Conservation (phyloP, 2,329 filamentous ascomycete species). For the Meredithiella fracta region DNA sequence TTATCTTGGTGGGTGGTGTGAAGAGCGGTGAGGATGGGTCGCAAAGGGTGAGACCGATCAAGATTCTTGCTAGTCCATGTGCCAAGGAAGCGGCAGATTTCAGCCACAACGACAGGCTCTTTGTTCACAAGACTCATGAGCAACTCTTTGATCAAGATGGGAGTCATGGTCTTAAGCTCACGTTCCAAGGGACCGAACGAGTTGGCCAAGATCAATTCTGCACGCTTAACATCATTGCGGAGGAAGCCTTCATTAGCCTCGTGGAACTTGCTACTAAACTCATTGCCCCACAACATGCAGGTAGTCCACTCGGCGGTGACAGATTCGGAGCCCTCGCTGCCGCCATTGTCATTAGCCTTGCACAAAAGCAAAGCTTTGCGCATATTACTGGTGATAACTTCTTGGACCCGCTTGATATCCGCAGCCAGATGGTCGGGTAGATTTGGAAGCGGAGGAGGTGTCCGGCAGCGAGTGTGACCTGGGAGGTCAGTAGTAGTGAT, state of each 20-base stretch:
- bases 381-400: slow-evolving; percentile 28
- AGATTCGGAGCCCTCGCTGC: slow-evolving; percentile 17
- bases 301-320: slow-evolving; percentile 26
- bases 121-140: slow-evolving; percentile 29
- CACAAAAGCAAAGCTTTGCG: slow-evolving; percentile 29
- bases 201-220: slow-evolving; percentile 25
- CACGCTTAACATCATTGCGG: slow-evolving; percentile 25
- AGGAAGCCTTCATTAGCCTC: slow-evolving; percentile 30
- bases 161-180: slow-evolving; percentile 28
- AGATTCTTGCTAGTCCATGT: slow-evolving; percentile 29
- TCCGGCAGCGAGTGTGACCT: slow-evolving; percentile 28
- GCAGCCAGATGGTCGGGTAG: slow-evolving; percentile 26
- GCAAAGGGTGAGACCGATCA: slow-evolving; percentile 27
- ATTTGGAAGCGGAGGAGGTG: slow-evolving; percentile 28
- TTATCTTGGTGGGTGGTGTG: slow-evolving; percentile 32
- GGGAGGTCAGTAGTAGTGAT: slow-evolving; percentile 27
- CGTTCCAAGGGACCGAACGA: slow-evolving; percentile 28
- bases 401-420: slow-evolving; percentile 28
- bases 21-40: slow-evolving; percentile 27
- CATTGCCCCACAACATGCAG: slow-evolving; percentile 28
- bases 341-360: slow-evolving; percentile 16
- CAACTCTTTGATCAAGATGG: slow-evolving; percentile 28
- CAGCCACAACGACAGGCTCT: slow-evolving; percentile 29
- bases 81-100: slow-evolving; percentile 29
- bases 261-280: slow-evolving; percentile 28